Conservation (phyloP, 768 basidiomycete genomes). For the Erythrobasidium yunnanense region DNA sequence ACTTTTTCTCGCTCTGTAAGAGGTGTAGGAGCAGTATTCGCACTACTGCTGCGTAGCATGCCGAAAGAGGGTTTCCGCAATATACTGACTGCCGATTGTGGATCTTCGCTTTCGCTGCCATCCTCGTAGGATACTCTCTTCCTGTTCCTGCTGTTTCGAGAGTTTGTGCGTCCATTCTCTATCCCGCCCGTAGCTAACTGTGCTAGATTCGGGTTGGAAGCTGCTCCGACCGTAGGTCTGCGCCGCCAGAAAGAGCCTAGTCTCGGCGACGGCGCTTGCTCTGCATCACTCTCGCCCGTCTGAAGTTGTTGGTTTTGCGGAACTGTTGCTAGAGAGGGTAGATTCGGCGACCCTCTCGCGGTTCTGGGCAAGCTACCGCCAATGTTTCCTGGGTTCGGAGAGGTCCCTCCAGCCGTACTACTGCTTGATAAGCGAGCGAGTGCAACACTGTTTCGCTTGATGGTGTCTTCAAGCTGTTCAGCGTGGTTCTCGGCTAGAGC, state of each 20-base stretch:
- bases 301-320: not conserved
- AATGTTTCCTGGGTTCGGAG: not conserved
- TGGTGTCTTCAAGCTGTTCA: conserved; percentile 43
- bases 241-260: conserved; percentile 21
- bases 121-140: conserved; percentile 5
- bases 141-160: too few species aligned
- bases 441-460: conserved; percentile 33
- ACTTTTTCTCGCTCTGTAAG: not conserved
- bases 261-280: not conserved
- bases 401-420: not conserved
- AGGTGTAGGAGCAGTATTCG: not conserved
- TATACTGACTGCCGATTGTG: not conserved
- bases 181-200: not conserved
- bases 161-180: too few species aligned
- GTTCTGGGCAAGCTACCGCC: not conserved
- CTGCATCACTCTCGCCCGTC: not conserved
- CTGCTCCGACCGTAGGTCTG: conserved; percentile 1
- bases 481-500: conserved; percentile 44
- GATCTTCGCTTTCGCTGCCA: not conserved
- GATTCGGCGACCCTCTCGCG: conserved; percentile 12
- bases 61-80: not conserved
- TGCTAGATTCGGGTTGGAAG: conserved; percentile 4
- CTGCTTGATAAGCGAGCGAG: conserved; percentile 4
- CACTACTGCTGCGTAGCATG: conserved; percentile 1
- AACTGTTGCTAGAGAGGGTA: not conserved